These are phyloP conservation scores for Colletotrichum siamense DNA, from an alignment of 2,329 filamentous ascomycete genomes.

Conservation along the genomic window DNA sequence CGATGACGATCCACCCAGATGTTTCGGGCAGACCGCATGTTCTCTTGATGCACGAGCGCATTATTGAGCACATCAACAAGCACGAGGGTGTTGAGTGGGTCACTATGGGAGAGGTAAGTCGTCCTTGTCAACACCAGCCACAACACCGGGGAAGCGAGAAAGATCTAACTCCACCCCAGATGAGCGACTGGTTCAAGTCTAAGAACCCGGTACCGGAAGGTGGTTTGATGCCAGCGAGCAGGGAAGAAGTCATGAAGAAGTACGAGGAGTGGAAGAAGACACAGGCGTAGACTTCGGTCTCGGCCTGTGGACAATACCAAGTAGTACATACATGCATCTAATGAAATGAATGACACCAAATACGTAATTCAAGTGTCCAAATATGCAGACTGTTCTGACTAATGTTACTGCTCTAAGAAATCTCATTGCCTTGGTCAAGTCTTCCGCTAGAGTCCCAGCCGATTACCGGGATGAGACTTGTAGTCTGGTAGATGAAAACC, in stretches of 20 bases:
- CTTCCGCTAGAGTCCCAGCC: accelerated
- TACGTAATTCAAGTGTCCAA: background rate
- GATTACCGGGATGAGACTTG: accelerated
- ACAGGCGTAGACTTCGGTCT: background rate
- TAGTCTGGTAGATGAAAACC: background rate
- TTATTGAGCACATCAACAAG: slow-evolving; percentile 72
- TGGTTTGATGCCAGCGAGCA: slow-evolving; percentile 62
- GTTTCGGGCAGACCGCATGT: slow-evolving; percentile 75
- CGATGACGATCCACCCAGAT: slow-evolving; percentile 79
- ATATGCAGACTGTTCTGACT: accelerated
- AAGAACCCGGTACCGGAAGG: slow-evolving; percentile 63
- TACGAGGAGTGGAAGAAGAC: slow-evolving; percentile 18
- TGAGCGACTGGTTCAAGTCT: slow-evolving; percentile 75
- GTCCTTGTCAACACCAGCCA: no score
- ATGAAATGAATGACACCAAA: background rate
- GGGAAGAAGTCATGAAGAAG: slow-evolving; percentile 12
- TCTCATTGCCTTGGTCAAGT: background rate
- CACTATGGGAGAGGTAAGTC: slow-evolving; percentile 63
- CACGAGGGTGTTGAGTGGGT: slow-evolving; percentile 68
- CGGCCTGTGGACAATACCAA: background rate
- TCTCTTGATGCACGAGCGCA: slow-evolving; percentile 74
- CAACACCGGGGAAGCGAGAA: no score
- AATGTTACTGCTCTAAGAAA: background rate
- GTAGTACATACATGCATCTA: background rate
- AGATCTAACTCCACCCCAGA: slow-evolving; percentile 32